phyloP scores from a whole-genome alignment of 495 filamentous ascomycete species.

The Platismatia glauca region DNA sequence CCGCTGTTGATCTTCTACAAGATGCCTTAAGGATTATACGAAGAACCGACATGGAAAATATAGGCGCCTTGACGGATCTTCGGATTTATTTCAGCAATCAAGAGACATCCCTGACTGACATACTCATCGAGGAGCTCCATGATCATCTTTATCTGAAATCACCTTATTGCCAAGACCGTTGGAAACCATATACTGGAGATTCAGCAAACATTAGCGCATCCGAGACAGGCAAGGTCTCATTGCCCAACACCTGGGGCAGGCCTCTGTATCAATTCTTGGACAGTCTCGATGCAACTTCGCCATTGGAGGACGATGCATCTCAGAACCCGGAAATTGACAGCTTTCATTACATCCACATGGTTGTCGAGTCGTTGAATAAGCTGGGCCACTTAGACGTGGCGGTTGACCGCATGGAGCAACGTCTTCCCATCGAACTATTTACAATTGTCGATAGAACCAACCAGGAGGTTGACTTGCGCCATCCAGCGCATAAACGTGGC shows the following conservation, averaged over 20 bases:
- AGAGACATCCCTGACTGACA: slow-evolving; percentile 84
- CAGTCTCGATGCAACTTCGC: slow-evolving; percentile 57
- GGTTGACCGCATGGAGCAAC: slow-evolving; percentile 81
- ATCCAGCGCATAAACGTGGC: slow-evolving; percentile 60
- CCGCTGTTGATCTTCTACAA: slow-evolving; percentile 84
- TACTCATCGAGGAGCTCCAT: slow-evolving; percentile 90
- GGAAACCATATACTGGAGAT: slow-evolving; percentile 50
- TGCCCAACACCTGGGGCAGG: slow-evolving; percentile 38
- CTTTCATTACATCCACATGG: slow-evolving; percentile 80
- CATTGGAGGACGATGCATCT: slow-evolving; percentile 76
- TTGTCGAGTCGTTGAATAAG: slow-evolving; percentile 82
- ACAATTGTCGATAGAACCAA: slow-evolving; percentile 90
- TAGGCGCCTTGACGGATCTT: slow-evolving; percentile 80
- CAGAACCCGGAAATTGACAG: slow-evolving; percentile 92
- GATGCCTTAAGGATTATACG: slow-evolving; percentile 74
- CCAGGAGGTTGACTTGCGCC: slow-evolving; percentile 81
- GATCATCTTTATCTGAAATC: slow-evolving; percentile 96
- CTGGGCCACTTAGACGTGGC: slow-evolving; percentile 77
- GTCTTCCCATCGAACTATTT: slow-evolving; percentile 89
- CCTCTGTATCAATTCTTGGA: slow-evolving; percentile 74
- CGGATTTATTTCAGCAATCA: slow-evolving; percentile 86
- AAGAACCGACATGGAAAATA: slow-evolving; percentile 80
- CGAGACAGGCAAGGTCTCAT: slow-evolving; percentile 11
- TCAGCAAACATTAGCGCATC: slow-evolving; percentile 6
- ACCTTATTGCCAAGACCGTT: slow-evolving; percentile 88